Conservation (phyloP, 768 basidiomycete genomes). For the Rhizopogon salebrosus region DNA sequence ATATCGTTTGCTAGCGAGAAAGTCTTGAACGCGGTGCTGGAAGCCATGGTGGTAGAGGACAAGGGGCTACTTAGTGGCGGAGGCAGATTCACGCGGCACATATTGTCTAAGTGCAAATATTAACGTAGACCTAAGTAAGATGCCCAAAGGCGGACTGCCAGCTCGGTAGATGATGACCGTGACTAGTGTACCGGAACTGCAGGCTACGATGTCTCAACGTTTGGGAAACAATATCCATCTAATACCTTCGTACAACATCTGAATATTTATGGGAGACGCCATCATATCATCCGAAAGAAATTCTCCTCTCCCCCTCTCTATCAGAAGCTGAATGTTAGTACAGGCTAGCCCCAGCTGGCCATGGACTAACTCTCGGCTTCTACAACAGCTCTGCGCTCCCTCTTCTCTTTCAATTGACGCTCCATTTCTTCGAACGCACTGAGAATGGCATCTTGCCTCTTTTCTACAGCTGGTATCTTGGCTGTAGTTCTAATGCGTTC, state of each 20-base stretch:
- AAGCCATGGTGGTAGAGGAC: slow-evolving; percentile 22
- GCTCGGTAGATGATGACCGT: too few species aligned
- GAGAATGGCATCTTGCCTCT: slow-evolving; percentile 33
- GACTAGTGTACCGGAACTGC: neutral
- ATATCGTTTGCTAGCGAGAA: slow-evolving; percentile 73
- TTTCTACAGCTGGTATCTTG: slow-evolving; percentile 6
- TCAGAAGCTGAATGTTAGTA: slow-evolving; percentile 10
- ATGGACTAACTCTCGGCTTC: slow-evolving; percentile 33
- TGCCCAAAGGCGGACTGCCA: too few species aligned
- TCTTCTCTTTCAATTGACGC: slow-evolving; percentile 45
- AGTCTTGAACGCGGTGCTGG: slow-evolving; percentile 62
- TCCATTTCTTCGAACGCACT: slow-evolving; percentile 75
- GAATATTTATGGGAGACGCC: slow-evolving; percentile 10
- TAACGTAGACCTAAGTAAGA: too few species aligned
- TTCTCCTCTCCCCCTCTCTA: slow-evolving; percentile 16
- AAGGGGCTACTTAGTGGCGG: neutral
- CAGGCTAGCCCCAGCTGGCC: slow-evolving; percentile 12
- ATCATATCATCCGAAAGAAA: slow-evolving; percentile 13
- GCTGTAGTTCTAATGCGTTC: slow-evolving; percentile 31
- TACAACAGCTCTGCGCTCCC: slow-evolving; percentile 23
- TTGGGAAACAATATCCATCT: slow-evolving; percentile 48
- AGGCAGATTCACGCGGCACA: neutral
- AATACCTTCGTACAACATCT: slow-evolving; percentile 37
- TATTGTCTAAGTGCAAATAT: neutral
- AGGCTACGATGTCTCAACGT: slow-evolving; percentile 13